These are phyloP conservation scores for Ustilago crameri DNA, from an alignment of 1,284 basidiomycete species.

Conservation along the genomic window DNA sequence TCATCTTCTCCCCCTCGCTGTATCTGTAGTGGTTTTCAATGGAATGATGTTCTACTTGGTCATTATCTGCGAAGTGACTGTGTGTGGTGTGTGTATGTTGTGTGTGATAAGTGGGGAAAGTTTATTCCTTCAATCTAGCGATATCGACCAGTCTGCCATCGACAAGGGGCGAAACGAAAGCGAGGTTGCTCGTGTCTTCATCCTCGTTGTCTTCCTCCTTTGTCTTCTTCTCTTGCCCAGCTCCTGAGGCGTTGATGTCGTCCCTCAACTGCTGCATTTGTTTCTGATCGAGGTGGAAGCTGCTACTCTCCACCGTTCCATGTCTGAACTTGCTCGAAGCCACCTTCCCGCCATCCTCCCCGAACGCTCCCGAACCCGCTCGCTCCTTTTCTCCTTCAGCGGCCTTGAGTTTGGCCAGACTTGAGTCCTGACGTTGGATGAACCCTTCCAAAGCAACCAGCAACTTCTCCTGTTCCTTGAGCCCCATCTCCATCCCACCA, in stretches of 20 bases:
- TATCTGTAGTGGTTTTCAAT: slow-evolving; percentile 19
- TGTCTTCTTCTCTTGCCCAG: background rate
- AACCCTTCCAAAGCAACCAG: slow-evolving; percentile 15
- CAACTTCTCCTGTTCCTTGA: slow-evolving; percentile 21
- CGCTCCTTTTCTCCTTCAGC: background rate
- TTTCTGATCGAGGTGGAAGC: slow-evolving; percentile 25
- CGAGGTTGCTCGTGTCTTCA: slow-evolving; percentile 45
- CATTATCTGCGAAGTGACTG: background rate
- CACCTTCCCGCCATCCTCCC: background rate
- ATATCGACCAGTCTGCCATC: slow-evolving; percentile 58
- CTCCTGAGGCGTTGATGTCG: slow-evolving; percentile 20
- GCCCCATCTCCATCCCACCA: slow-evolving; percentile 24
- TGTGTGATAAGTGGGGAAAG: slow-evolving; percentile 4
- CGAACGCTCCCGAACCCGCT: background rate
- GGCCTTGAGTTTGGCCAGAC: slow-evolving; percentile 1
- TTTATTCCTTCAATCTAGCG: no score
- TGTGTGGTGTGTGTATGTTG: slow-evolving; percentile 3
- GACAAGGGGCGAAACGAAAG: slow-evolving; percentile 53
- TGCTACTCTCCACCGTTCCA: slow-evolving; percentile 16
- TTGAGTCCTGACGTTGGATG: slow-evolving; percentile 5
- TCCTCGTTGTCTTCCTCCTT: slow-evolving; percentile 1
- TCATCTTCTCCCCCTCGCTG: slow-evolving; percentile 64
- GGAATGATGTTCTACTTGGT: background rate
- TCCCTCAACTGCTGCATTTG: slow-evolving; percentile 27
- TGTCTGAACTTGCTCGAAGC: slow-evolving; percentile 11